These are phyloP conservation scores for Chalaropsis ovoidea DNA, from an alignment of 2,329 filamentous ascomycete species.

Conservation along the genomic window DNA sequence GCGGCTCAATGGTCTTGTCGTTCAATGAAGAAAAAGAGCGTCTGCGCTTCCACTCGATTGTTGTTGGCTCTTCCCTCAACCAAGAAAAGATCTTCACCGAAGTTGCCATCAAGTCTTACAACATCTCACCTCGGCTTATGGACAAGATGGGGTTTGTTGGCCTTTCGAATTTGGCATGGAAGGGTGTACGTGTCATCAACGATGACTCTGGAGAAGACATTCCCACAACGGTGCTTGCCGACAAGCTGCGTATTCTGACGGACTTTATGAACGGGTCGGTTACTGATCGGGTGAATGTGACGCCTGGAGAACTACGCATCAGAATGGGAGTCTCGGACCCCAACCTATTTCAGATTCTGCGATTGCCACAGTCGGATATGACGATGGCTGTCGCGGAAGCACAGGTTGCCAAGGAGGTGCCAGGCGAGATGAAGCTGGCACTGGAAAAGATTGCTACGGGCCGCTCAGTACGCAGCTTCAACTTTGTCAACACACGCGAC, in stretches of 20 bases:
- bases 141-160: conserved; percentile 42
- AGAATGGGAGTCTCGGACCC: conserved; percentile 53
- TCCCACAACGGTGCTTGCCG: conserved; percentile 61
- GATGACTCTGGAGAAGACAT: conserved; percentile 52
- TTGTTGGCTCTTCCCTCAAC: conserved; percentile 61
- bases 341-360: conserved; percentile 55
- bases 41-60: conserved; percentile 57
- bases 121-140: conserved; percentile 46
- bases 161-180: conserved; percentile 50
- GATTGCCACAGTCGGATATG: conserved; percentile 66
- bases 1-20: conserved; percentile 64
- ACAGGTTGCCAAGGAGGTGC: conserved; percentile 50
- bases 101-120: conserved; percentile 54
- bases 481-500: conserved; percentile 55
- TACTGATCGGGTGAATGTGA: conserved; percentile 74
- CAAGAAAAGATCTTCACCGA: conserved; percentile 62
- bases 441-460: conserved; percentile 48
- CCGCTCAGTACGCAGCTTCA: conserved; percentile 61
- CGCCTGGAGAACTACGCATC: conserved; percentile 60
- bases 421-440: conserved; percentile 53
- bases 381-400: conserved; percentile 65
- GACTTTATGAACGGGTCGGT: conserved; percentile 67
- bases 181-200: conserved; percentile 62
- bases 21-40: conserved; percentile 67
- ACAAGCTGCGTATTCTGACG: conserved; percentile 63